These are phyloP conservation scores for Trametes elegans DNA, from an alignment of 768 basidiomycete genomes.

Conservation along the genomic window DNA sequence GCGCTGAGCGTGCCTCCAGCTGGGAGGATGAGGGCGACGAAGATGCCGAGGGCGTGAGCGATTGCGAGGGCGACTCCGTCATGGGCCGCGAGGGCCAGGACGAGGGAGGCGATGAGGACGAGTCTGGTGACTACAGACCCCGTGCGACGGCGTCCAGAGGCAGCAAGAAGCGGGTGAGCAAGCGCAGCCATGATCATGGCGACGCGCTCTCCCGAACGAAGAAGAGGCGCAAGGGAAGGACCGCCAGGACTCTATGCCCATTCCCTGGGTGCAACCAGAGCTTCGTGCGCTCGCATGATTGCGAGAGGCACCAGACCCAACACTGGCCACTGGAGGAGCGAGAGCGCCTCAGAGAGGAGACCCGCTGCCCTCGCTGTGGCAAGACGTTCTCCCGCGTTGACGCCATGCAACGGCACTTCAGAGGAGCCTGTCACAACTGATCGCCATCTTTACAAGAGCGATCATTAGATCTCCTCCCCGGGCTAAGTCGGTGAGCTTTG, in stretches of 20 bases:
- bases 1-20: not conserved
- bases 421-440: too few species aligned
- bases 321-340: too few species aligned
- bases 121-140: not conserved
- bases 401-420: slow-evolving; percentile 12
- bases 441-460: too few species aligned
- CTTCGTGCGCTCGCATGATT: not conserved
- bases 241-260: not conserved
- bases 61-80: slow-evolving; percentile 3
- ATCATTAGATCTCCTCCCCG: too few species aligned
- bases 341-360: too few species aligned
- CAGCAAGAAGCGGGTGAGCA: not conserved
- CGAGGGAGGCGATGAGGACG: slow-evolving; percentile 3
- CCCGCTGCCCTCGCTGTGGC: slow-evolving; percentile 8
- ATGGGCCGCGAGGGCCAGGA: too few species aligned
- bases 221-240: not conserved
- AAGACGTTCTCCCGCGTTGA: slow-evolving; percentile 5
- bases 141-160: not conserved
- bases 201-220: not conserved
- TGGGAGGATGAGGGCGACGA: not conserved
- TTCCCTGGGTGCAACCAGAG: not conserved
- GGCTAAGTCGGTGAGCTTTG: too few species aligned
- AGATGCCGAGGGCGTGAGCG: slow-evolving; percentile 5
- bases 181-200: not conserved
- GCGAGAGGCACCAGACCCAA: not conserved